phyloP scores from a whole-genome alignment of 1,284 basidiomycete species.

The Pisolithus thermaeus region DNA sequence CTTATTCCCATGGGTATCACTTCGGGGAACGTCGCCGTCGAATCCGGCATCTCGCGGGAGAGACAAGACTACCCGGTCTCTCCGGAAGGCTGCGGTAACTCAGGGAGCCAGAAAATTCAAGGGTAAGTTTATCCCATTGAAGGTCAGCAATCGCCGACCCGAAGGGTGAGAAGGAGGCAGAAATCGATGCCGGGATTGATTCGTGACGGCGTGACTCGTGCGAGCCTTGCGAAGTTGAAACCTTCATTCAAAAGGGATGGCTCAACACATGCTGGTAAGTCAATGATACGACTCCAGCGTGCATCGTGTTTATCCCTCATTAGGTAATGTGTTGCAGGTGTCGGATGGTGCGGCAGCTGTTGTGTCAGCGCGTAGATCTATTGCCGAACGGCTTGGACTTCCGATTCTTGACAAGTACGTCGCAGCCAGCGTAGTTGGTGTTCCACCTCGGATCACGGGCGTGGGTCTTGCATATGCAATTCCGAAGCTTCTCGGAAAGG shows the following conservation, averaged over 20 bases:
- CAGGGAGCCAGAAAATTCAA: conserved; percentile 91
- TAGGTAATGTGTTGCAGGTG: conserved; percentile 87
- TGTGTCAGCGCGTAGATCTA: conserved; percentile 79
- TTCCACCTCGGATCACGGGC: conserved; percentile 86
- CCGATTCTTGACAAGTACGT: conserved; percentile 94
- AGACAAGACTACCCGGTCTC: conserved; percentile 82
- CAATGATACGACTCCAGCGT: conserved; percentile 2
- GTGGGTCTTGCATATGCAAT: conserved; percentile 91
- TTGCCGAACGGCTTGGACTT: conserved; percentile 84
- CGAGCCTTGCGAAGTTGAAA: conserved; percentile 87
- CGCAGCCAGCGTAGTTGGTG: conserved; percentile 72
- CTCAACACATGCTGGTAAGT: conserved; percentile 79
- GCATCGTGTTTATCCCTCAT: conserved; percentile 1
- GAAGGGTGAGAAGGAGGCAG: conserved; percentile 77
- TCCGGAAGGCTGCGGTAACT: conserved; percentile 82
- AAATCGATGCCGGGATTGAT: conserved; percentile 88
- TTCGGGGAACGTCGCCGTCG: conserved; percentile 89
- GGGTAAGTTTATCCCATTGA: conserved; percentile 87
- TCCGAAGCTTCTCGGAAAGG: conserved; percentile 70
- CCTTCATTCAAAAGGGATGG: conserved; percentile 89
- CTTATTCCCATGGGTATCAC: conserved; percentile 96
- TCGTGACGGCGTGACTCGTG: conserved; percentile 84
- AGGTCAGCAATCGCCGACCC: conserved; percentile 71
- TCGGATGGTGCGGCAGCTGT: conserved; percentile 98
- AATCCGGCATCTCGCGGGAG: conserved; percentile 70